Conservation (phyloP, 2,329 filamentous ascomycete genomes). For the Colletotrichum neosansevieriae region DNA sequence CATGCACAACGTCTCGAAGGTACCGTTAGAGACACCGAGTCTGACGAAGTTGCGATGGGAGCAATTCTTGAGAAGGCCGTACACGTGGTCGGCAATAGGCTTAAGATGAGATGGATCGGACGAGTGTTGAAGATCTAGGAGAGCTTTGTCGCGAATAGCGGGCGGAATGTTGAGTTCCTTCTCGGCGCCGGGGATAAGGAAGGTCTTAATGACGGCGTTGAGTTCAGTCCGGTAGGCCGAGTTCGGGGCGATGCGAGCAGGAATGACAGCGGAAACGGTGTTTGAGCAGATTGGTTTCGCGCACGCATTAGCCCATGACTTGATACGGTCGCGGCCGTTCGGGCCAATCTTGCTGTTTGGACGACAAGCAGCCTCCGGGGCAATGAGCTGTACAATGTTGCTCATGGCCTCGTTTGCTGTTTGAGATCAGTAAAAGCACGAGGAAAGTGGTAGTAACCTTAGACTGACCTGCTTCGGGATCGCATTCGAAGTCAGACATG, state of each 20-base stretch:
- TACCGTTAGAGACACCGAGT: slow-evolving; percentile 65
- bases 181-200: slow-evolving; percentile 54
- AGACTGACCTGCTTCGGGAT: slow-evolving; percentile 51
- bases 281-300: slow-evolving; percentile 31
- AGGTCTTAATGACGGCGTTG: slow-evolving; percentile 54
- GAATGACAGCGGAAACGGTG: slow-evolving; percentile 26
- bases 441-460: not conserved
- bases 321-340: slow-evolving; percentile 42
- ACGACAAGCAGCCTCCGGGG: slow-evolving; percentile 46
- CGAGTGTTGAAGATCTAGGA: slow-evolving; percentile 51
- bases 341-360: slow-evolving; percentile 37
- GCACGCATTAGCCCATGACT: slow-evolving; percentile 41
- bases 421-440: not conserved
- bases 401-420: slow-evolving; percentile 48
- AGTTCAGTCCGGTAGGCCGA: slow-evolving; percentile 48
- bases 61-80: slow-evolving; percentile 60
- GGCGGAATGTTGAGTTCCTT: slow-evolving; percentile 63
- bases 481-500: slow-evolving; percentile 41
- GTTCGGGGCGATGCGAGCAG: slow-evolving; percentile 36
- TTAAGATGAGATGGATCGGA: slow-evolving; percentile 54
- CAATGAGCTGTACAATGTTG: slow-evolving; percentile 51
- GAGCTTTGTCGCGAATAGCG: slow-evolving; percentile 53
- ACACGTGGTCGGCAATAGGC: slow-evolving; percentile 60
- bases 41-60: slow-evolving; percentile 64
- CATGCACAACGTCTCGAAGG: slow-evolving; percentile 61